phyloP scores from a whole-genome alignment of 2,329 filamentous ascomycete species.

The Didymosphaeria variabile region DNA sequence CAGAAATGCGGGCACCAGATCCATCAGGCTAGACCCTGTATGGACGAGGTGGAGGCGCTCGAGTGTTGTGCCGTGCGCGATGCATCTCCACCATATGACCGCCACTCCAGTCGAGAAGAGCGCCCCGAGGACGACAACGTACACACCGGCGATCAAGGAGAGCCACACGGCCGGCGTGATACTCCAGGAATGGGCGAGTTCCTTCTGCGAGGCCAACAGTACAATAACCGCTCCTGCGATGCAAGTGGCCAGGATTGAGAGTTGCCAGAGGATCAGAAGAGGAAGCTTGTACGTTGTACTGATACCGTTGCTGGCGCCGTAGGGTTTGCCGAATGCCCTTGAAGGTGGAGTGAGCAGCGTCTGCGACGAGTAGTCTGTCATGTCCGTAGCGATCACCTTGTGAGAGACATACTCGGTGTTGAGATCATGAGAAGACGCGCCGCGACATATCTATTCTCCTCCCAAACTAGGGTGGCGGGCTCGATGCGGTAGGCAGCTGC shows the following conservation, averaged over 20 bases:
- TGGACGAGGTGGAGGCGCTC: conserved; percentile 24
- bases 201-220: conserved; percentile 20
- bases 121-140: conserved; percentile 16
- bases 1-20: conserved; percentile 19
- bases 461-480: background rate
- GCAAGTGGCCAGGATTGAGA: conserved; percentile 16
- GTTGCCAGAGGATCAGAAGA: conserved; percentile 7
- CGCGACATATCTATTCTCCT: background rate
- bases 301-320: background rate
- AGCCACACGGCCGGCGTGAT: conserved; percentile 23
- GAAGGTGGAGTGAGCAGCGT: background rate
- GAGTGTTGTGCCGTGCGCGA: conserved; percentile 24
- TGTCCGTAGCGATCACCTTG: background rate
- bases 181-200: conserved; percentile 18
- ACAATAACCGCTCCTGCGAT: conserved; percentile 18
- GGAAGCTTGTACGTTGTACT: conserved; percentile 18
- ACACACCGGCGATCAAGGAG: conserved; percentile 23
- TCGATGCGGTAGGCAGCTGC: conserved; percentile 1
- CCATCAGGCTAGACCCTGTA: conserved; percentile 11
- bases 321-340: background rate
- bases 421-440: background rate
- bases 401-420: background rate
- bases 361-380: background rate
- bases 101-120: conserved; percentile 24
- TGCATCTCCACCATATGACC: conserved; percentile 30